A percentile compares a stretch with the other conserved stretches of the same genome.
phyloP scores from a whole-genome alignment of 2,329 filamentous ascomycete species.

The Myriosclerotinia duriaeana region DNA sequence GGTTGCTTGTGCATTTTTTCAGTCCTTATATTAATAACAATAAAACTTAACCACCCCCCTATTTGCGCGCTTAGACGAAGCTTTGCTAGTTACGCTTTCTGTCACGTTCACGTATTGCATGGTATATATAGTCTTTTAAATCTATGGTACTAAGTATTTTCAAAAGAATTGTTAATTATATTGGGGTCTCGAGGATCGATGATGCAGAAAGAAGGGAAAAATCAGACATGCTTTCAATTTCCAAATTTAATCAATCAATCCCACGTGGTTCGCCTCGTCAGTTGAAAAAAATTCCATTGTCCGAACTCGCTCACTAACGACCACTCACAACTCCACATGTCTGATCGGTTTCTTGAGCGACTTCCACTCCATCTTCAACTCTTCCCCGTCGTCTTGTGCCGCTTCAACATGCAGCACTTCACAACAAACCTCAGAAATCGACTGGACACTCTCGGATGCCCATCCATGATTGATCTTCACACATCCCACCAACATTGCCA shows the following conservation, averaged over 20 bases:
- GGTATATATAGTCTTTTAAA: no score
- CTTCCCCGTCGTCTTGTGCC: neutral
- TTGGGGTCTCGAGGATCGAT: no score
- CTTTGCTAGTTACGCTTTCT: no score
- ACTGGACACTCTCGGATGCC: no score
- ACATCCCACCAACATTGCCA: neutral
- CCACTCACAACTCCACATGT: neutral
- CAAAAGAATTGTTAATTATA: no score
- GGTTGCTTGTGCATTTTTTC: rapidly evolving
- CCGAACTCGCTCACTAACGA: neutral
- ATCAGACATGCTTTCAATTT: neutral
- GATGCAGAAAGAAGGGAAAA: no score
- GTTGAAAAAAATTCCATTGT: neutral
- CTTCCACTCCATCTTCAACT: neutral
- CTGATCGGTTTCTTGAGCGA: neutral
- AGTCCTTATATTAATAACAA: no score
- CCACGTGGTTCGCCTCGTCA: neutral
- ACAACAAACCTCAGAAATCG: neutral
- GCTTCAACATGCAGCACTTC: neutral
- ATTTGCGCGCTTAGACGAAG: no score
- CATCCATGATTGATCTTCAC: neutral
- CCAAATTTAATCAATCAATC: neutral
- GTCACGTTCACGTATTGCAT: no score
- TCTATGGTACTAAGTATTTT: no score
- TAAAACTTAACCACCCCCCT: neutral